These are phyloP conservation scores for Metschnikowia koreensis DNA, from an alignment of 805 yeast species.

Conservation along the genomic window DNA sequence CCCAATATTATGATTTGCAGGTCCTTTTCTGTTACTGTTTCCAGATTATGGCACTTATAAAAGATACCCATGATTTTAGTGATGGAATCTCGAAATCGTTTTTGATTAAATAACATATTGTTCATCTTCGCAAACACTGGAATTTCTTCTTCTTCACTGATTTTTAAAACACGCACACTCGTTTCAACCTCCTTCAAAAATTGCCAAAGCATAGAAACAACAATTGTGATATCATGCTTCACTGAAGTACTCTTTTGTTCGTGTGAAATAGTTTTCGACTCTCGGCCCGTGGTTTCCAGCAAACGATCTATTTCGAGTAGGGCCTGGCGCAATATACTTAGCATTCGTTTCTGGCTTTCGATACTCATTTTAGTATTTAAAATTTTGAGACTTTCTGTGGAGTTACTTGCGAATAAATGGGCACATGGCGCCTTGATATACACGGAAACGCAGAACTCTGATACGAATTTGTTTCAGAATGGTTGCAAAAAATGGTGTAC, in stretches of 20 bases:
- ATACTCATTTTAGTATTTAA: background rate
- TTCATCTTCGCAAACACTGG: slow-evolving; percentile 10
- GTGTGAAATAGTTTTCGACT: background rate
- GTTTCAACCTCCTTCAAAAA: slow-evolving; percentile 1
- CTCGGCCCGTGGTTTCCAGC: background rate
- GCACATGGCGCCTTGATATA: background rate
- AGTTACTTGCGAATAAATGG: background rate
- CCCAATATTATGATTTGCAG: background rate
- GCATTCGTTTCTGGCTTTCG: background rate
- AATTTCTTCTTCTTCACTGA: background rate
- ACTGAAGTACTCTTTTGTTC: background rate
- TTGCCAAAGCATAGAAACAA: background rate
- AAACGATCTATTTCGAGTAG: background rate
- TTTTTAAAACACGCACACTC: background rate
- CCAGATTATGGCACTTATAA: background rate
- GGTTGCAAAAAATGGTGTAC: slow-evolving; percentile 18
- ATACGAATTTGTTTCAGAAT: slow-evolving; percentile 10
- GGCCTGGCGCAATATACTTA: background rate
- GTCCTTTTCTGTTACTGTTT: background rate
- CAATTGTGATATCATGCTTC: slow-evolving; percentile 2
- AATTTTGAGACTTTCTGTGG: background rate
- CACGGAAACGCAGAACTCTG: background rate
- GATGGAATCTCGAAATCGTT: slow-evolving; percentile 5
- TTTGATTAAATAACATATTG: slow-evolving; percentile 2
- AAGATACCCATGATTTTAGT: slow-evolving; percentile 4